phyloP scores from a whole-genome alignment of 805 yeast species.

The Zygotorulaspora danielsina region DNA sequence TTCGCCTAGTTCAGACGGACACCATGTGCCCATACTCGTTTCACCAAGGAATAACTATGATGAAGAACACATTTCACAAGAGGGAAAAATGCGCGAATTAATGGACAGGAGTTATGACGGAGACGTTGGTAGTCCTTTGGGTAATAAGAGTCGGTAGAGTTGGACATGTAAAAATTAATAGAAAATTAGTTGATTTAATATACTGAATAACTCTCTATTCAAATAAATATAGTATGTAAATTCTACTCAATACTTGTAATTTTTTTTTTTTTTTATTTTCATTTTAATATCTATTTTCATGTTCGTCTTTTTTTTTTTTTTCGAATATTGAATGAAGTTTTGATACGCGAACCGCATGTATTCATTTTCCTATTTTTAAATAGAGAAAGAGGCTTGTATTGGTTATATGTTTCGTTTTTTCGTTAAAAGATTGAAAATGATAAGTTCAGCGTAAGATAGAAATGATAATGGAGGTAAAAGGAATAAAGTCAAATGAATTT shows the following conservation, averaged over 20 bases:
- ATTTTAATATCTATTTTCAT: no score
- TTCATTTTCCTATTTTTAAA: constrained; percentile 4
- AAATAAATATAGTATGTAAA: constrained; percentile 7
- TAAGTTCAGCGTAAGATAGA: constrained; percentile 1
- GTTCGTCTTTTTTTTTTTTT: constrained; percentile 3
- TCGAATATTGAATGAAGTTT: constrained; percentile 15
- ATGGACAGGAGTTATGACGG: constrained; percentile 11
- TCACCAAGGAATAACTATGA: constrained; percentile 14
- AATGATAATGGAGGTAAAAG: not conserved
- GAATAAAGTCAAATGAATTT: constrained; percentile 5
- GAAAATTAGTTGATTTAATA: not conserved
- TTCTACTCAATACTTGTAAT: constrained; percentile 2
- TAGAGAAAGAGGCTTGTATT: no score
- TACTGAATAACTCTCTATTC: constrained; percentile 6
- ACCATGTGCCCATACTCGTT: constrained; percentile 14
- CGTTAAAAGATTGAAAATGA: constrained; percentile 4
- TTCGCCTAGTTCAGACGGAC: constrained; percentile 13
- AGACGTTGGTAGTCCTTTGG: constrained; percentile 16
- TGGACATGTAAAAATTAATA: not conserved
- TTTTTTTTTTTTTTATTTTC: constrained; percentile 3
- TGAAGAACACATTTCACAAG: constrained; percentile 3
- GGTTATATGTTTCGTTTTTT: constrained; percentile 3
- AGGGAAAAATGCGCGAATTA: constrained; percentile 17
- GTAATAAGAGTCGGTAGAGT: constrained; percentile 13
- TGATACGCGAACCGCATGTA: constrained; percentile 13